Base-by-base conservation (phyloP, 1,284 basidiomycete species). In the Puccinia hordei region DNA sequence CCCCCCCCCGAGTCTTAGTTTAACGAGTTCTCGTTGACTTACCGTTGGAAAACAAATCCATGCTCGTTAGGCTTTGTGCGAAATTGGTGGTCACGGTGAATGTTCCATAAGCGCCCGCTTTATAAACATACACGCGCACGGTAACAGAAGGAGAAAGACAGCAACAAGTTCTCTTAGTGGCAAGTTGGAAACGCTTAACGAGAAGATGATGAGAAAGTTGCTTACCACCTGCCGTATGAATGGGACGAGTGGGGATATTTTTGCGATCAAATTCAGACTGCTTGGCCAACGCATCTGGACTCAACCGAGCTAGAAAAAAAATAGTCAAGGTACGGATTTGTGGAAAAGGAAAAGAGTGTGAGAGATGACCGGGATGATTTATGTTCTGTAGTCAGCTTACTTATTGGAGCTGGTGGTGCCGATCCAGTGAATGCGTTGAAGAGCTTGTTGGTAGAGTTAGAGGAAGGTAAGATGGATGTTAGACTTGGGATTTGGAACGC, bases 41-140 rank as follows among this genome's bases (percentile, higher is more conserved):
- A 77, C 75, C 63, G 17, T 41, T 38, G 5, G 61, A 53, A 22
- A 77, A 66, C 22, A 77, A 35, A 51, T 69, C 65, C 75, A 77
- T 77, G 44, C 27, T 68, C 13, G 75, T 77, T 57, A 69, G 75
- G 63, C 63, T 77, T 35, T 71, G 68, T 13, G 75, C 61, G 27
- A 77, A 69, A n/a, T 77, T 55, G n/a, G 75, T 77, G 15, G 75
- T 77, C 17, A 77, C 75, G 19, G 75, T 77, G 53, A 77, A 77
- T 12, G 75, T 77, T 10, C 75, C 75, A 44, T 68, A 53, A 19
- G 75, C 75, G 35, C 75, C 75, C 35, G 63, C 75, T 77, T 13
- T 46, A 3, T 0, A 33, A 44, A 15, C 17, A 44, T 33, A 33
- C 13, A 53, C 19, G 13, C 10, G 22, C 12, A 15, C 3, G 24